A percentile compares a stretch with the other conserved stretches of the same genome.
Conservation (phyloP, 345 rosid genomes). For the Populus deltoides region DNA sequence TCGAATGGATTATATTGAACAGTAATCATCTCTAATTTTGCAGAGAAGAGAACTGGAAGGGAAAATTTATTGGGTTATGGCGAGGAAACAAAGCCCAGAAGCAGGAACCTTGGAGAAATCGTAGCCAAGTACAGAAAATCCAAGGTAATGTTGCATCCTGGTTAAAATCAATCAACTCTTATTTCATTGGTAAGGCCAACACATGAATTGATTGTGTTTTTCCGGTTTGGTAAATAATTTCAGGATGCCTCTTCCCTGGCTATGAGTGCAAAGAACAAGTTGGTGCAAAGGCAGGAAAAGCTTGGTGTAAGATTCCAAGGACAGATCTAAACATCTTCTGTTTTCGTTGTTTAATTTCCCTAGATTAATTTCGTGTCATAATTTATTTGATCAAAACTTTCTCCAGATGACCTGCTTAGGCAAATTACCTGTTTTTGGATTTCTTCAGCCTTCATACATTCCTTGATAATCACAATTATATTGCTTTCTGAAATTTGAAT, state of each 20-base stretch:
- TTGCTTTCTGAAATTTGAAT: not conserved
- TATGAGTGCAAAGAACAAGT: conserved; percentile 6
- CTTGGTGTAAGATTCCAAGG: not conserved
- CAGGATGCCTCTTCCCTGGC: conserved; percentile 2
- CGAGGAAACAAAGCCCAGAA: conserved; percentile 2
- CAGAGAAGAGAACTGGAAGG: not conserved
- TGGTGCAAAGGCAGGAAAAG: conserved; percentile 8
- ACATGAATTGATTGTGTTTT: not conserved
- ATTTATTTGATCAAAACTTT: too few relatives aligned
- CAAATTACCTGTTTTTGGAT: too few relatives aligned
- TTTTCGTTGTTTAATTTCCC: not conserved
- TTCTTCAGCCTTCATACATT: not conserved
- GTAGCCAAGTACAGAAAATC: not conserved
- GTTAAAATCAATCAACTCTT: too few relatives aligned
- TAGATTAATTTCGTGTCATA: too few relatives aligned
- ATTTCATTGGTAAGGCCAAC: too few relatives aligned
- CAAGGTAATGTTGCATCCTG: not conserved
- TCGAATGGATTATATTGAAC: not conserved
- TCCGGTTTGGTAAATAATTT: not conserved
- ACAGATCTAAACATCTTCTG: not conserved
- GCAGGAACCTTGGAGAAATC: not conserved
- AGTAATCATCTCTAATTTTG: not conserved
- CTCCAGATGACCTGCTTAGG: too few relatives aligned
- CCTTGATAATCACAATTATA: not conserved
- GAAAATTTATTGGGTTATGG: not conserved